Evolutionary conservation across 2,329 filamentous ascomycete genomes (phyloP), one percentile per base, ranked within the genome.

Genomic region (Verticillium isaacii): DNA sequence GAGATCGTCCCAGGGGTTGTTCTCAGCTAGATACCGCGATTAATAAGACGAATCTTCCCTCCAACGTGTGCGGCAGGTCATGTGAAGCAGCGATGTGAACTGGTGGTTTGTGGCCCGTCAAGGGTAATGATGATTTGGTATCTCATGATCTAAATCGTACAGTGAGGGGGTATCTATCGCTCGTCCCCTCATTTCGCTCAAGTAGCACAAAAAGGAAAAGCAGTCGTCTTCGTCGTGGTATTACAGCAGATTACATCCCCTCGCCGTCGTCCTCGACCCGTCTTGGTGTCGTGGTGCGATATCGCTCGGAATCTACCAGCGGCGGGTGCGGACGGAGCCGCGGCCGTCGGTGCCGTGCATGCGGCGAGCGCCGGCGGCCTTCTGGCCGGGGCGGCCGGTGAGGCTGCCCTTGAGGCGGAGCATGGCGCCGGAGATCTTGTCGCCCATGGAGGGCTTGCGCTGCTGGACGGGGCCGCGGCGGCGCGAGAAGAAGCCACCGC

Each of bases 341-440:
- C 87, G 84, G 2, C 89, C 89, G 73, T 92, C 89, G 56, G 89
- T 92, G 50, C 89, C 89, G 67, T 85, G 84, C 88, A 91, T 91
- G 61, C 89, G 82, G 63, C 89, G 82, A 58, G 89, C 89, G 32
- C 89, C 89, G 67, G 89, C 89, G 72, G 89, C 89, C 87, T 90
- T 58, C 32, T 61, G 57, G 19, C 88, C 91, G 2, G 90, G 88
- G 50, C 86, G 81, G 57, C 85, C 75, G 1, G 88, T 93, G 62
- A 94, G 71, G 60, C 80, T 85, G 8, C 91, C 91, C 74, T 86
- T 87, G 65, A 94, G 75, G 78, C 85, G 91, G 78, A 91, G 81
- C 73, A 94, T 78, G 0, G 90, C 90, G 19, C 91, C 91, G 58
- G 84, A 88, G 68, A 94, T 82, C 76, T 93, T 94, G 78, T 94